A percentile compares a stretch with the other conserved stretches of the same genome.
Evolutionary conservation across 441 rosid genomes (phyloP).

Genomic region (Cnidoscolus chayamansa): DNA sequence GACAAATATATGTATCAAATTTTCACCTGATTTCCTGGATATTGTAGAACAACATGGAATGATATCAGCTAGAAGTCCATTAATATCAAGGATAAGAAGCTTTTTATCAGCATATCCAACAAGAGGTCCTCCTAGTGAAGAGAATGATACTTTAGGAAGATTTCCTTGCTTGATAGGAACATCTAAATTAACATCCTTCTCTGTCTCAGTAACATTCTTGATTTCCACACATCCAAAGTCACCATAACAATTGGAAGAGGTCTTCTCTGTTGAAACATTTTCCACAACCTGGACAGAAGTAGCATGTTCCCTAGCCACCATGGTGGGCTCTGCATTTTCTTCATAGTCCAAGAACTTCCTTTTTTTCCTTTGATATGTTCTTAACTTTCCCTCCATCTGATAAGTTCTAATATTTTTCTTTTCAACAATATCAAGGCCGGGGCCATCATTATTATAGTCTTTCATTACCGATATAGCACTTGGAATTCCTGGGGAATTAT

Average conservation of each 20-base stretch:
- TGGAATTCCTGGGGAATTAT: slow-evolving; percentile 12
- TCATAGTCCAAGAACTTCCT: not conserved
- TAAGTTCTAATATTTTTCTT: not conserved
- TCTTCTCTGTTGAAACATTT: slow-evolving; percentile 16
- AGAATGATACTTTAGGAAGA: slow-evolving; percentile 5
- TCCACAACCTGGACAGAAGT: slow-evolving; percentile 16
- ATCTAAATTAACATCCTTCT: slow-evolving; percentile 12
- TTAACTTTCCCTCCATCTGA: not conserved
- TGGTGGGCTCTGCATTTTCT: not conserved
- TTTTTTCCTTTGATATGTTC: not conserved
- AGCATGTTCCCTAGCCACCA: slow-evolving; percentile 7
- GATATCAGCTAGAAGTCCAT: slow-evolving; percentile 80
- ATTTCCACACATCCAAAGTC: slow-evolving; percentile 20
- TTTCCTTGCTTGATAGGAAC: slow-evolving; percentile 19
- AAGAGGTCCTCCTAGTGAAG: slow-evolving; percentile 18
- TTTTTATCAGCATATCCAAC: slow-evolving; percentile 33
- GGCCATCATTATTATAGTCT: not conserved
- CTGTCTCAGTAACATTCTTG: slow-evolving; percentile 15
- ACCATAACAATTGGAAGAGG: slow-evolving; percentile 13
- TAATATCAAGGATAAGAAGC: slow-evolving; percentile 78
- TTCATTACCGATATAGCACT: not conserved
- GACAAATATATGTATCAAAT: slow-evolving; percentile 1
- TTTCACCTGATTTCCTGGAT: slow-evolving; percentile 53
- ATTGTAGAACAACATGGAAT: slow-evolving; percentile 41
- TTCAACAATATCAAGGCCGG: not conserved